A percentile compares a stretch with the other conserved stretches of the same genome.
Conservation (phyloP, 768 basidiomycete species). For the Rhodotorula babjevae region DNA sequence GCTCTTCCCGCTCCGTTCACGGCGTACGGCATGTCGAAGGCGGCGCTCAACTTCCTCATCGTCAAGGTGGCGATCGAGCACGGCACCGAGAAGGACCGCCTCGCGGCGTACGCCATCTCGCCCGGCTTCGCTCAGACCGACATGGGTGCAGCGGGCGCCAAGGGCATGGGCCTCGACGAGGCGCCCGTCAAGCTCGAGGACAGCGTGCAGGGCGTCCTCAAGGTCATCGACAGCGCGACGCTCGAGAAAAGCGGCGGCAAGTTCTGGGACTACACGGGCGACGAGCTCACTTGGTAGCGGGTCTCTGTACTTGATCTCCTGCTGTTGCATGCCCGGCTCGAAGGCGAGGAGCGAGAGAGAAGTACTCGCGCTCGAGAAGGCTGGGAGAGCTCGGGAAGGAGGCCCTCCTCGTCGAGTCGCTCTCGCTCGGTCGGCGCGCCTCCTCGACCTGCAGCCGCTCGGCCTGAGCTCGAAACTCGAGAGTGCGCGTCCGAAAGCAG, state of each 20-base stretch:
- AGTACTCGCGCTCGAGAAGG: too few species aligned
- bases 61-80: slow-evolving; percentile 18
- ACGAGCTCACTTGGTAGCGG: neutral
- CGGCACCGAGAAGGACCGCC: neutral
- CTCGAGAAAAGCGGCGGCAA: slow-evolving; percentile 1
- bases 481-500: too few species aligned
- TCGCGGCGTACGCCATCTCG: neutral
- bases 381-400: too few species aligned
- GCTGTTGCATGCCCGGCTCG: too few species aligned
- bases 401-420: too few species aligned
- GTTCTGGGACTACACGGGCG: neutral
- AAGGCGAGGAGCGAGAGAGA: too few species aligned
- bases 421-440: too few species aligned
- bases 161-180: neutral
- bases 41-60: slow-evolving; percentile 35
- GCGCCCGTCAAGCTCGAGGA: slow-evolving; percentile 13
- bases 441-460: too few species aligned
- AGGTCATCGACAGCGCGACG: slow-evolving; percentile 8
- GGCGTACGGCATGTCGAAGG: slow-evolving; percentile 25
- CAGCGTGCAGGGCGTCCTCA: slow-evolving; percentile 6
- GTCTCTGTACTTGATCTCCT: too few species aligned
- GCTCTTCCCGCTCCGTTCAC: neutral
- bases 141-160: neutral
- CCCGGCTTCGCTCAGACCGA: slow-evolving; percentile 19
- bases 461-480: too few species aligned